phyloP scores from a whole-genome alignment of 78 protist genomes.

The Dictyostelium brefeldianum region DNA sequence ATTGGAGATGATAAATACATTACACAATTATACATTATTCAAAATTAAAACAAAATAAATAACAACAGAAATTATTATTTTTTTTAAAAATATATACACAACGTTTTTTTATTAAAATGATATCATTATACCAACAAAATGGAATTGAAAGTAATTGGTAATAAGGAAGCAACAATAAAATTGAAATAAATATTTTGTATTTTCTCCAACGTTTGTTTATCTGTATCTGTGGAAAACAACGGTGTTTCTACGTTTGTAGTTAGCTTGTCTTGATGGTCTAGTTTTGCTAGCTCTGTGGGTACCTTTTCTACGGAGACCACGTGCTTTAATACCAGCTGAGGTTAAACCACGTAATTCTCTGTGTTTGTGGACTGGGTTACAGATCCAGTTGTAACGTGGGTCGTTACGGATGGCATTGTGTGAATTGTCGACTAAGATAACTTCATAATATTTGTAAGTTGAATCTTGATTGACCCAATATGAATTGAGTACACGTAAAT shows the following conservation, averaged over 20 bases:
- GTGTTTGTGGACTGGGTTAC: slow-evolving; percentile 95
- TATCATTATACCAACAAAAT: no score
- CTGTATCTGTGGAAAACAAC: slow-evolving; percentile 96
- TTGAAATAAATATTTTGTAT: no score
- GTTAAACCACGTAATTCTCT: slow-evolving; percentile 99
- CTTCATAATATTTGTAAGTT: slow-evolving; percentile 98
- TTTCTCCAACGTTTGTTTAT: slow-evolving; percentile 69
- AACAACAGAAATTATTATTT: no score
- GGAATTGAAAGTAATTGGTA: no score
- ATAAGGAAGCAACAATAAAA: no score
- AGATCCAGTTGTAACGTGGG: slow-evolving; percentile 99
- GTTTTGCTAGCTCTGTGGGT: slow-evolving; percentile 89
- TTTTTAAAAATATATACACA: no score
- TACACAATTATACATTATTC: no score
- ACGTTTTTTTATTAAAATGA: no score
- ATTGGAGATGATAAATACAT: no score
- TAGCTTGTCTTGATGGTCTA: slow-evolving; percentile 96
- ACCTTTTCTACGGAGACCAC: slow-evolving; percentile 96
- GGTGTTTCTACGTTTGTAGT: slow-evolving; percentile 98
- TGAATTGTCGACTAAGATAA: slow-evolving; percentile 98
- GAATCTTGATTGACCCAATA: slow-evolving; percentile 99
- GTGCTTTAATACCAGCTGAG: slow-evolving; percentile 95
- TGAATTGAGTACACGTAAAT: slow-evolving; percentile 99
- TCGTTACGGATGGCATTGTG: slow-evolving; percentile 98
- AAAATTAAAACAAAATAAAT: no score